These are phyloP conservation scores for Alternaria sp. DNA, from an alignment of 2,329 filamentous ascomycete genomes.

Conservation along the genomic window DNA sequence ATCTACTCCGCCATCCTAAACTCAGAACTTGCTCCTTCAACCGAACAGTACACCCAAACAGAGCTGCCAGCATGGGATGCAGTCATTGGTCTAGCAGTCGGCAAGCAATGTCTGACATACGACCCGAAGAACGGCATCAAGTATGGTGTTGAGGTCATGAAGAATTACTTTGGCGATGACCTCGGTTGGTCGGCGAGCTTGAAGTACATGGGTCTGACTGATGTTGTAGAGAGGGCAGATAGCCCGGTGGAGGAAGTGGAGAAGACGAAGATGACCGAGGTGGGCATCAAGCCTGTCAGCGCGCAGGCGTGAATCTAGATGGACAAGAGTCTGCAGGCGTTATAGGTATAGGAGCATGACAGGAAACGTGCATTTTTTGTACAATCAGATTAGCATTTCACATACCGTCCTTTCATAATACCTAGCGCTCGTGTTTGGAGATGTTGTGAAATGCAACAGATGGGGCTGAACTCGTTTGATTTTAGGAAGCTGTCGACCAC, in stretches of 20 bases:
- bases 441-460: background rate
- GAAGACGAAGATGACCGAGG: conserved; percentile 32
- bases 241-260: conserved; percentile 19
- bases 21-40: conserved; percentile 28
- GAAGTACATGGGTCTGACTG: conserved; percentile 42
- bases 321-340: conserved; percentile 1
- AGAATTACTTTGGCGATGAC: conserved; percentile 71
- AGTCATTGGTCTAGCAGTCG: conserved; percentile 73
- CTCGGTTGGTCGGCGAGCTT: conserved; percentile 58
- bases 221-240: conserved; percentile 37
- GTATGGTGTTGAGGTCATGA: conserved; percentile 67
- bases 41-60: conserved; percentile 23
- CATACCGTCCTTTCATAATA: background rate
- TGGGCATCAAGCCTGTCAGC: conserved; percentile 39
- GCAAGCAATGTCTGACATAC: conserved; percentile 71
- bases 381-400: background rate
- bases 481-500: background rate
- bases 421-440: background rate
- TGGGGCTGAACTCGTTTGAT: background rate
- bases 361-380: background rate
- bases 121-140: conserved; percentile 63
- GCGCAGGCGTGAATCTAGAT: conserved; percentile 21
- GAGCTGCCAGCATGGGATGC: conserved; percentile 49
- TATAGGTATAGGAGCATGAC: background rate
- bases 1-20: conserved; percentile 46